Base-by-base conservation (phyloP, 345 rosid genomes). In the Stellera chamaejasme region DNA sequence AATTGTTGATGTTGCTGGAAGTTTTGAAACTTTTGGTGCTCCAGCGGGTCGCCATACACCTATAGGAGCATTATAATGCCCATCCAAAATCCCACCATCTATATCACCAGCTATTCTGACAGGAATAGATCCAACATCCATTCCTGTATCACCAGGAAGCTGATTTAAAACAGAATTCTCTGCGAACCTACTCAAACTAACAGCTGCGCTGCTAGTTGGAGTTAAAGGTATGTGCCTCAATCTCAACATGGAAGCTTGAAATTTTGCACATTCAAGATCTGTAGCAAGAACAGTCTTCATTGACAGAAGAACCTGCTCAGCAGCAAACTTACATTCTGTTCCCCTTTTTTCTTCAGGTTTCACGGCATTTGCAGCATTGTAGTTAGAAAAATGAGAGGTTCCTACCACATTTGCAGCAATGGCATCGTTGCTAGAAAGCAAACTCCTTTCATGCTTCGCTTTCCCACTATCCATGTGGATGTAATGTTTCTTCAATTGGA, bases 11-110 rank as follows among this genome's bases (percentile, higher is more conserved):
- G 87, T 73, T 57, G 71, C 68, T 32, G 39, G 7, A 63, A 83
- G 72, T 75, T 83, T 93, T 62, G 83, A 67, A 64, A 81, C 75
- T 79, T 89, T 93, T 45, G 99, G 84, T 73, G 70, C 85, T 61
- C 82, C 85, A 66, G 85, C 97, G 56, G 97, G 46, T 60, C 99
- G 95, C 99, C 99, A 93, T 64, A 90, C 99, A 54, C 94, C 90
- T 72, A 90, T 85, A 63, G 97, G 90, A 58, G 97, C 83, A 80
- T 67, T 79, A 60, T 69, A 72, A 68, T 85, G 96, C 54, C 95
- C 73, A 69, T 93, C 99, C 55, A 79, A 67, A 64, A 82, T 61
- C 67, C 88, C 90, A 36, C 91, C 88, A 49, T 93, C 97, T 72
- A 79, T 59, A 79, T 85, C 96, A 66, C 97, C 92, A 65, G 96